Evolutionary conservation across 257 asterid species (phyloP).

Genomic region (Haberlea rhodopensis): DNA sequence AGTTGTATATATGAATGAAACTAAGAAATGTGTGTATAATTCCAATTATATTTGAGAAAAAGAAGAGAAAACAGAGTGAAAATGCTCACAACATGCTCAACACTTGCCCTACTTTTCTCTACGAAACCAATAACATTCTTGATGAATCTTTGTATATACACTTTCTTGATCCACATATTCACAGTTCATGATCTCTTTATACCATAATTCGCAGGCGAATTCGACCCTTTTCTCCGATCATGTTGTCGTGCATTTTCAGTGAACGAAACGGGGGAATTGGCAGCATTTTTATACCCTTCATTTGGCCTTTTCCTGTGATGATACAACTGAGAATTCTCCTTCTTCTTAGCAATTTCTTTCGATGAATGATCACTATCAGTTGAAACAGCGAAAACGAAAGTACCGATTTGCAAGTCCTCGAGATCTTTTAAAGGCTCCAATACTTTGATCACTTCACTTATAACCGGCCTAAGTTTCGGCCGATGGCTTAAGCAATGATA

Average conservation of each 20-base stretch:
- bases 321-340: constrained; percentile 23
- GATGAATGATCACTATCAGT: constrained; percentile 33
- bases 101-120: constrained; percentile 15
- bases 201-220: constrained; percentile 36
- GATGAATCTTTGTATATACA: constrained; percentile 20
- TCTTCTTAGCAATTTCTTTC: constrained; percentile 26
- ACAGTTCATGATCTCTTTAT: constrained; percentile 29
- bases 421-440: constrained; percentile 54
- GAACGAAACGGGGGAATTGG: constrained; percentile 42
- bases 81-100: constrained; percentile 4
- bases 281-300: constrained; percentile 22
- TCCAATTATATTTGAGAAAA: constrained; percentile 24
- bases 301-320: constrained; percentile 42
- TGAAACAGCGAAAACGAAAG: constrained; percentile 66
- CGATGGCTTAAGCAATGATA: constrained; percentile 75
- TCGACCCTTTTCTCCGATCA: constrained; percentile 26
- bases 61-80: background rate
- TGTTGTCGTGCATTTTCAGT: constrained; percentile 33
- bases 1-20: background rate
- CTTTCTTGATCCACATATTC: constrained; percentile 16
- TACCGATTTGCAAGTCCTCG: constrained; percentile 41
- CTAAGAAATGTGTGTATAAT: background rate
- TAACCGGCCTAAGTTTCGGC: constrained; percentile 65
- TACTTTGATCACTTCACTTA: constrained; percentile 49
- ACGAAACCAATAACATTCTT: background rate